Evolutionary conservation across 1,139 yeast genomes (phyloP), one percentile per base, ranked within the genome.

Genomic region (Sugiyamaella xylanicola): DNA sequence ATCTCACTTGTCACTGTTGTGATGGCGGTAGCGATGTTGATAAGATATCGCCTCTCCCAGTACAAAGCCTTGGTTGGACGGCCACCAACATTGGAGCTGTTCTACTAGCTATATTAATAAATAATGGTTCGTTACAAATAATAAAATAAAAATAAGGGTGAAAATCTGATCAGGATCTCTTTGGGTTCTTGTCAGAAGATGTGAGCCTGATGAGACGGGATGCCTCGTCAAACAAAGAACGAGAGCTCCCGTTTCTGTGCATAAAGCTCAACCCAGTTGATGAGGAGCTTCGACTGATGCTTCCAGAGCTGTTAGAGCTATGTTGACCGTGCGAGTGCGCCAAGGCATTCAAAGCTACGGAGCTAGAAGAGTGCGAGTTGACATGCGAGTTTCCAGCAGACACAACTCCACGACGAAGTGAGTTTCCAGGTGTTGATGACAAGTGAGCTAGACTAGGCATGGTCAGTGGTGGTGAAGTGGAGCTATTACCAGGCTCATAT

Each of bases 151-250:
- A 22, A 17, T 40, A 16, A 21, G 21, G 16, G 25, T 21, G 29
- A 19, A 22, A 20, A 35, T 7, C 21, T 25, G 9, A 36, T 35
- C 21, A 37, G 2, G 53, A 42, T 16, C 44, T 46, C 36, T 48
- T 48, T 4, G 21, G 32, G 20, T 42, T 41, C 39, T 55, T 53
- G 16, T 55, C 53, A 9, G 54, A 37, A 41, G 58, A 39, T 15
- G 60, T 57, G 15, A 58, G 48, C 29, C 61, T 48, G 47, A 60
- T 59, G 17, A 61, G 41, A 22, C 62, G 39, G 9, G 62, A 51
- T 15, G 63, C 64, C 43, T 61, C 64, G 8, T 60, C 64, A 15
- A 61, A 51, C 19, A 61, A 54, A 3, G 64, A 61, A 35, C 64
- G 50, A 2, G 63, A 60, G 19, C 62, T 59, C n/a, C 54, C 53